Conservation (phyloP, 2,329 filamentous ascomycete genomes). For the Neonectria faginata region DNA sequence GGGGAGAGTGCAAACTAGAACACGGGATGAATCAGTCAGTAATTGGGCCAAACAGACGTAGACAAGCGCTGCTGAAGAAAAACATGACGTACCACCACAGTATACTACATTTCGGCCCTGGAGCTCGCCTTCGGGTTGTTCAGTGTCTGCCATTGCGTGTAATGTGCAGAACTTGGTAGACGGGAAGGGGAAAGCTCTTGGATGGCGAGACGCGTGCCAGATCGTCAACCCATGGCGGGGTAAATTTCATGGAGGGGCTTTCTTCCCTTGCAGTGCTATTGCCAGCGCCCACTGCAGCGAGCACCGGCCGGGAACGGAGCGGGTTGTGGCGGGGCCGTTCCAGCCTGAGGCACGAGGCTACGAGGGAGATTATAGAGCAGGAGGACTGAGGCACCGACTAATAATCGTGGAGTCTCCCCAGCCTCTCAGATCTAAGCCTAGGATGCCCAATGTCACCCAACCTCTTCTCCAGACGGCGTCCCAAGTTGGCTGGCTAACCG, state of each 20-base stretch:
- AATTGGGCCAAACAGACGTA: conserved; percentile 28
- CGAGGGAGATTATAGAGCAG: not conserved
- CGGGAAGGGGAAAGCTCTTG: conserved; percentile 38
- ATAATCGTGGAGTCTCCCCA: not conserved
- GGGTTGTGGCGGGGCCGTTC: conserved; percentile 15
- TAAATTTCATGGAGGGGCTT: conserved; percentile 51
- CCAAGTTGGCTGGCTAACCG: conserved; percentile 1
- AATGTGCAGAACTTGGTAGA: conserved; percentile 40
- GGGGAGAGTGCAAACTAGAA: conserved; percentile 71
- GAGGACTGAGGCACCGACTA: not conserved
- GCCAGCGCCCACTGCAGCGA: conserved; percentile 4
- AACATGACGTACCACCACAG: conserved; percentile 65
- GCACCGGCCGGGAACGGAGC: conserved; percentile 24
- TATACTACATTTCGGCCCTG: conserved; percentile 66
- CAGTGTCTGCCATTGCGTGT: conserved; percentile 64
- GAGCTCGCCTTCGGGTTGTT: conserved; percentile 62
- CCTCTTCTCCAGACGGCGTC: conserved; percentile 1
- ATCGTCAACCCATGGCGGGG: conserved; percentile 49
- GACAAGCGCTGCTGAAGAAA: not conserved
- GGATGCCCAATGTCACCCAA: not conserved
- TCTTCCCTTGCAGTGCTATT: conserved; percentile 11
- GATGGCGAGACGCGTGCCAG: conserved; percentile 47
- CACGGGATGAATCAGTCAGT: conserved; percentile 26
- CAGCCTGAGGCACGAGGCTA: conserved; percentile 28
- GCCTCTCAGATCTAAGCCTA: not conserved